Base-by-base conservation (phyloP, 2,329 filamentous ascomycete species). In the Calonectria pseudoreteaudii region DNA sequence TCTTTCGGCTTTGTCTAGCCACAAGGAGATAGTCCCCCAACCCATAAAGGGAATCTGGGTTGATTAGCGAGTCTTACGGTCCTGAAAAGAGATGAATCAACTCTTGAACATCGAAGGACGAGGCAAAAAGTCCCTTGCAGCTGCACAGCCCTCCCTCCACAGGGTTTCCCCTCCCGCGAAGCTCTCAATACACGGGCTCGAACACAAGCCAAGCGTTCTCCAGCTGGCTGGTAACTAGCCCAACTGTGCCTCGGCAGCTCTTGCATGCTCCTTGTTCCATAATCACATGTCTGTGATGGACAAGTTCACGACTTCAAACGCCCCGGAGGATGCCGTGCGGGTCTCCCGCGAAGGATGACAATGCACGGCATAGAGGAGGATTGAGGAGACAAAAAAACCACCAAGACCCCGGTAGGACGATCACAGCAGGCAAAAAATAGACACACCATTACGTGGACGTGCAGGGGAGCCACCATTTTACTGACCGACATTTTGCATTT, bases 131-230 rank as follows among this genome's bases (percentile, higher is more conserved):
- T 68, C 28, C 66, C 66, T 36, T 68, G 66, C 66, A 36, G 41
- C 44, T 52, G 64, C 64, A 66, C 64, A 50, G 64, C 41, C 49
- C 47, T 38, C 65, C 11, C 65, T 31, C 65, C 65, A 67, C 65
- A 67, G 11, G 65, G 23, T 31, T 44, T 23, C 47, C 34, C 49
- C 5, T 67, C 53, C 47, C 41, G 36, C 36, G 65, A 67, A 36
- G 49, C 31, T 26, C 47, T 36, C 49, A 44, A 62, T 36, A 28
- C 23, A 31, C 18, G 30, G 34, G 34, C 34, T 36, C 18, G 49
- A 18, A 16, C 16, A 20, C 9, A 44, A 11, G 14, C 41, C 49
- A 50, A 41, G 20, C 52, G 13, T 23, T 52, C 36, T 49, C 41
- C n/a, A 30, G 66, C 18, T 36, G 56, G 31, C 18, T 47, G 52